Conservation (phyloP, 306 rosid genomes). For the Rosa lucieae region DNA sequence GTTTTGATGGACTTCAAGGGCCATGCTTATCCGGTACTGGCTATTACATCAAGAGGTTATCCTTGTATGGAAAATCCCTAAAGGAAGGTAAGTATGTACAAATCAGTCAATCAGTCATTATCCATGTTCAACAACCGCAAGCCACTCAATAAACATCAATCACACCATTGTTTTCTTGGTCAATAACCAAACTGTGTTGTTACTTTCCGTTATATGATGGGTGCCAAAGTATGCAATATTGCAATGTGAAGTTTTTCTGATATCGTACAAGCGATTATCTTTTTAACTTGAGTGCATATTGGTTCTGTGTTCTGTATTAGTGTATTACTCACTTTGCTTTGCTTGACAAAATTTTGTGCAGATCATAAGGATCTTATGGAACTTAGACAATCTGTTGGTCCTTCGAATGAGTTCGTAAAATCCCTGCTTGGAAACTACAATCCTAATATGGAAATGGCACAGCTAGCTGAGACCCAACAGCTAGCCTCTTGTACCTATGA, state of each 20-base stretch:
- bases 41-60: slow-evolving; percentile 52
- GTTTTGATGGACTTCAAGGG: slow-evolving; percentile 61
- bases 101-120: not conserved
- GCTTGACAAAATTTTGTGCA: slow-evolving; percentile 1
- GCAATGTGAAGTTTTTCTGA: too few species aligned
- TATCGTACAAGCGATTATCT: too few species aligned
- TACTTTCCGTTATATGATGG: not conserved
- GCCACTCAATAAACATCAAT: not conserved
- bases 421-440: slow-evolving; percentile 34
- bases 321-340: not conserved
- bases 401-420: slow-evolving; percentile 57
- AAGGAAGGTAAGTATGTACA: slow-evolving; percentile 34
- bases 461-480: slow-evolving; percentile 34
- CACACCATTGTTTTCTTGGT: not conserved
- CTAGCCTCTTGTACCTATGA: slow-evolving; percentile 63
- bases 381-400: slow-evolving; percentile 42
- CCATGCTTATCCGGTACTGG: slow-evolving; percentile 60
- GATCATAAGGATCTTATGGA: slow-evolving; percentile 35
- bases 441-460: slow-evolving; percentile 18
- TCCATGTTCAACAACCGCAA: too few species aligned
- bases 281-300: not conserved
- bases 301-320: not conserved
- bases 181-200: not conserved
- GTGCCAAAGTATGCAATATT: too few species aligned
- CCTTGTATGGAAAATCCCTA: slow-evolving; percentile 36